These are phyloP conservation scores for Podospora pseudopauciseta DNA, from an alignment of 495 filamentous ascomycete species.

Conservation along the genomic window DNA sequence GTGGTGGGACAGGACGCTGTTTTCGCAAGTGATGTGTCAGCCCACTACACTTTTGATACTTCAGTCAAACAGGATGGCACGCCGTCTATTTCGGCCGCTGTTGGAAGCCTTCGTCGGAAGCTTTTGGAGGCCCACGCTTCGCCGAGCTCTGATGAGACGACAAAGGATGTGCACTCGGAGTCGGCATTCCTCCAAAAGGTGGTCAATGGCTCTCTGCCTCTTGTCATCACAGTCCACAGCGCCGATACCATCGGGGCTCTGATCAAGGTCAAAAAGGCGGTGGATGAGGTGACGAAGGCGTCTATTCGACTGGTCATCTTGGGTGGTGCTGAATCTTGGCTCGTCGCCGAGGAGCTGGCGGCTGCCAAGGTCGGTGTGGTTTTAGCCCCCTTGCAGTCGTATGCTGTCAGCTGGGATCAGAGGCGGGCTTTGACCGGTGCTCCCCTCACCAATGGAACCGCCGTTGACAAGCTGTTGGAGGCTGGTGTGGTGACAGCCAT, in stretches of 20 bases:
- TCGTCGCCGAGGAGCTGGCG: slow-evolving; percentile 47
- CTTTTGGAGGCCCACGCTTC: slow-evolving; percentile 36
- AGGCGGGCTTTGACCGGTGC: slow-evolving; percentile 47
- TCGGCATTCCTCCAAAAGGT: slow-evolving; percentile 38
- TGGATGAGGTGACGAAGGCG: slow-evolving; percentile 27
- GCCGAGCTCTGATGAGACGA: slow-evolving; percentile 15
- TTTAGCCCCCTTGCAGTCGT: slow-evolving; percentile 44
- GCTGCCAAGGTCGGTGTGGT: slow-evolving; percentile 46
- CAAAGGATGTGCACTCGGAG: slow-evolving; percentile 39
- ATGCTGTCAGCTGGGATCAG: slow-evolving; percentile 45
- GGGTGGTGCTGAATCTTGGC: slow-evolving; percentile 48
- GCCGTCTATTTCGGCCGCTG: slow-evolving; percentile 38
- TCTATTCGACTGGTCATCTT: slow-evolving; percentile 41
- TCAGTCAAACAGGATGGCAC: slow-evolving; percentile 33
- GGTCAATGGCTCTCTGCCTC: slow-evolving; percentile 32
- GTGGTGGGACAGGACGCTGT: slow-evolving; percentile 34
- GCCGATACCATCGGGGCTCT: slow-evolving; percentile 44
- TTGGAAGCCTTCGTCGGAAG: slow-evolving; percentile 39
- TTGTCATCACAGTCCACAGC: slow-evolving; percentile 44
- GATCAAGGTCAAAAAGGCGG: slow-evolving; percentile 37
- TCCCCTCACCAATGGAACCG: slow-evolving; percentile 51
- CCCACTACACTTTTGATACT: slow-evolving; percentile 44
- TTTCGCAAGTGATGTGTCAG: slow-evolving; percentile 40
- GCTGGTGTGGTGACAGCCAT: slow-evolving; percentile 47
- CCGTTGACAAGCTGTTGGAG: slow-evolving; percentile 42